Evolutionary conservation across 495 filamentous ascomycete genomes (phyloP), one percentile per base, ranked within the genome.

Genomic region (Penicillium crystallinum): DNA sequence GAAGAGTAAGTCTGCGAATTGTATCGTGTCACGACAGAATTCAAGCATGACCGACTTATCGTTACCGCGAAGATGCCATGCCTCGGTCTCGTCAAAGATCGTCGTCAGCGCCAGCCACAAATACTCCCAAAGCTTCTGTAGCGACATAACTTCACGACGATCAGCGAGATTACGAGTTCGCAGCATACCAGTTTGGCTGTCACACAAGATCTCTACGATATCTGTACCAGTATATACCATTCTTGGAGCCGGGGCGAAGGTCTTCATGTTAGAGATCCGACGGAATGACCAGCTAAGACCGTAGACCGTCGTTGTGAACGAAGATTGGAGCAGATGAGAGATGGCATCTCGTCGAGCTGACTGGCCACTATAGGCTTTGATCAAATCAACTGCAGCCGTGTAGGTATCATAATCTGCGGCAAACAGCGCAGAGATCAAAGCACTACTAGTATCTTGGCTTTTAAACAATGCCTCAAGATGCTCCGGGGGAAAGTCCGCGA

Each of bases 1-100:
- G 58, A 97, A 88, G 3, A 96, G 75, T 18, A 80, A 78, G 60
- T 96, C 87, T 2, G 91, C 91, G 58, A 96, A 88, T 55, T 97
- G 87, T 77, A 97, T 97, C 23, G 87, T 85, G 59, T 97, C 89
- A 55, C 93, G 82, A 60, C 89, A 93, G 57, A 97, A 97, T 43
- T 97, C 87, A 62, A 87, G 81, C 88, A 98, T 87, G 21, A 77
- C 72, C 14, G 76, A 69, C 66, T 88, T 89, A 23, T 91, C 84
- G 50, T 82, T 76, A 9, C 81, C 78, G 19, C 80, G 69, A 45
- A 84, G 68, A 55, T 78, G 83, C 92, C 93, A 98, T 4, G 65
- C 66, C 57, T 96, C 89, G 18, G 89, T 92, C 60, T 82, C 83
- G 40, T 80, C 73, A 62, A 97, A 96, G n/a, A 95, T 88, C 12